Base-by-base conservation (phyloP, 805 yeast species). In the Ogataea paradorogensis region DNA sequence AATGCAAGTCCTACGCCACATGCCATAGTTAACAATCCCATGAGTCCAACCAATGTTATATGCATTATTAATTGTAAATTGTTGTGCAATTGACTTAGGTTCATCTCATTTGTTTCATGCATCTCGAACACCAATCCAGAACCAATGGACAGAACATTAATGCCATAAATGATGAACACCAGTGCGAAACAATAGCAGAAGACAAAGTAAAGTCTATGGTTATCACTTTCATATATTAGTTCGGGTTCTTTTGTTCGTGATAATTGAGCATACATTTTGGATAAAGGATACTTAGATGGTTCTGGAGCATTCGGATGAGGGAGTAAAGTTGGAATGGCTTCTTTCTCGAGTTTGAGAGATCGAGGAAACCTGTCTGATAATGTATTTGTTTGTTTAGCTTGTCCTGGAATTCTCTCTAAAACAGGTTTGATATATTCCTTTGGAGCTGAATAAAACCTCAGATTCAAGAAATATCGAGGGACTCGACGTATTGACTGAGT, bases 251-350 rank as follows among this genome's bases (percentile, higher is more conserved):
- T 63, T 50, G 80, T 76, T 27, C 66, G 63, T 5, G 51, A 33
- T 45, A 86, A 63, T 9, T 75, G 70, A 41, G 73, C 72, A 51
- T 82, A 66, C 63, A 87, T 79, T 56, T 82, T 82, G 6, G 76
- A 64, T 48, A 87, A 74, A 4, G 78, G 68, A 54, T 74, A 62
- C 26, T 73, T 70, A 1, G 83, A 77, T 2, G 85, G 84, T 25
- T 79, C 74, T 8, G 95, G 95, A 9, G 84, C 86, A 10, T 84
- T 85, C 0, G 89, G 85, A 40, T 82, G 70, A 9, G 93, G 93
- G 26, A 84, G 64, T 26, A 84, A 67, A 0, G 87, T 75, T 1
- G 89, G 84, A 7, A 76, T 72, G 9, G 71, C 66, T 43, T 80
- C 88, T 46, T 78, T 80, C 24, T 74, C 76, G 21, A 84, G 65